phyloP scores from a whole-genome alignment of 371 early-diverging fungal genomes.

The Apophysomyces elegans region DNA sequence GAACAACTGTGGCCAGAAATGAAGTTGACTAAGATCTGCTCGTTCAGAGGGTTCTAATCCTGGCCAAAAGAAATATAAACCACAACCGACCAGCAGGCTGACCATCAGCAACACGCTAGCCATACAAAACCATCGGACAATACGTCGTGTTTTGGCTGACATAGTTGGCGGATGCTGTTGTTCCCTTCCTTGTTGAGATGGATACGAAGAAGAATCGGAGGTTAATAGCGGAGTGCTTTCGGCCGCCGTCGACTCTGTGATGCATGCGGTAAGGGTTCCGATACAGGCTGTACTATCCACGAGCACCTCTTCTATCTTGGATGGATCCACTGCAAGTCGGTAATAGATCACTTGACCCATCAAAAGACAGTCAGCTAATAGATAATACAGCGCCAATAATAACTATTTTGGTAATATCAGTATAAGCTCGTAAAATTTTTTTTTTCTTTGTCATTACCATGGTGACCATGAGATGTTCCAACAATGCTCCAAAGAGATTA shows the following conservation, averaged over 20 bases:
- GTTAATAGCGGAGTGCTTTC: constrained; percentile 10
- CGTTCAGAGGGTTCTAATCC: constrained; percentile 17
- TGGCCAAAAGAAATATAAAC: constrained; percentile 30
- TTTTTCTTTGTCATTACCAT: constrained; percentile 48
- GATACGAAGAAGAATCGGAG: background rate
- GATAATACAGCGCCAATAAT: constrained; percentile 53
- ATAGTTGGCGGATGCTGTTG: too few species aligned
- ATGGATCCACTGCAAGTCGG: constrained; percentile 23
- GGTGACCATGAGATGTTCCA: constrained; percentile 73
- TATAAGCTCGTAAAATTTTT: constrained; percentile 1
- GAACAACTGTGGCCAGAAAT: constrained; percentile 43
- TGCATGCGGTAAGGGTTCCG: constrained; percentile 6
- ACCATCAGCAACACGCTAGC: constrained; percentile 26
- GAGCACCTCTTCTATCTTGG: background rate
- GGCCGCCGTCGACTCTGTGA: background rate
- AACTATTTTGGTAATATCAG: constrained; percentile 29
- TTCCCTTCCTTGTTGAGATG: too few species aligned
- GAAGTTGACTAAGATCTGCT: constrained; percentile 40
- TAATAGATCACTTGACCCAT: constrained; percentile 64
- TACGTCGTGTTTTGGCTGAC: constrained; percentile 18
- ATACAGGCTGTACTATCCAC: background rate
- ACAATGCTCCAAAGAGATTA: constrained; percentile 76
- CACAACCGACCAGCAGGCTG: constrained; percentile 23
- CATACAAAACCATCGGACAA: constrained; percentile 29
- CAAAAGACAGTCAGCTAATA: constrained; percentile 49